Conservation (phyloP, 1,284 basidiomycete genomes). For the Marasmius sp. region DNA sequence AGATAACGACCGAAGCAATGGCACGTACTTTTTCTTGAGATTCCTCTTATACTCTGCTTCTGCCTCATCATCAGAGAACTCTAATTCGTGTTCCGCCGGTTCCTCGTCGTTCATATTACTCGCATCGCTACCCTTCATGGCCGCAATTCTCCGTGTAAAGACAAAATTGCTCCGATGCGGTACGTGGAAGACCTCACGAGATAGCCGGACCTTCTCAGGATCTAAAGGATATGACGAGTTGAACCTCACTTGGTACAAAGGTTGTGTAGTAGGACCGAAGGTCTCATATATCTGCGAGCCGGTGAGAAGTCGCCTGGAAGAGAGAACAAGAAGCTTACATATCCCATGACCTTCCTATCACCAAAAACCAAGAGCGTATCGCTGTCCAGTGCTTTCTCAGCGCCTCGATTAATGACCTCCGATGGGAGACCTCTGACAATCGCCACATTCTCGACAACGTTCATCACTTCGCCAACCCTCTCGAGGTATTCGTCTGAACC, state of each 20-base stretch:
- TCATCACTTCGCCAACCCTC: slow-evolving; percentile 74
- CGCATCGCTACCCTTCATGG: slow-evolving; percentile 83
- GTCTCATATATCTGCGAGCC: slow-evolving; percentile 77
- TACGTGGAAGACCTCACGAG: slow-evolving; percentile 73
- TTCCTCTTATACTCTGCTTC: slow-evolving; percentile 69
- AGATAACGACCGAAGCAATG: neutral
- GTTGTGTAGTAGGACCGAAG: slow-evolving; percentile 84
- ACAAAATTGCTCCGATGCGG: slow-evolving; percentile 78
- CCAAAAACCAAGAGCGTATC: slow-evolving; percentile 87
- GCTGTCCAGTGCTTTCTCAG: slow-evolving; percentile 69
- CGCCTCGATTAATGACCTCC: slow-evolving; percentile 39
- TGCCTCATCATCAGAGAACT: slow-evolving; percentile 89
- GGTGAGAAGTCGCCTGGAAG: slow-evolving; percentile 3
- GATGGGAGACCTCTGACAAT: slow-evolving; percentile 65
- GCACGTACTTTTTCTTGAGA: slow-evolving; percentile 51
- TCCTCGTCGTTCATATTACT: slow-evolving; percentile 92
- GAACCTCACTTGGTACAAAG: slow-evolving; percentile 82
- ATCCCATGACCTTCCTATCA: slow-evolving; percentile 80
- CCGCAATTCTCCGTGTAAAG: slow-evolving; percentile 66
- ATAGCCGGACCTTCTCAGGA: slow-evolving; percentile 48
- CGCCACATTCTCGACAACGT: slow-evolving; percentile 65
- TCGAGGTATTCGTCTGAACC: slow-evolving; percentile 61
- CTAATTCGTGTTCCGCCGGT: slow-evolving; percentile 79
- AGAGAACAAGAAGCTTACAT: slow-evolving; percentile 49
- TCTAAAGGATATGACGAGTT: slow-evolving; percentile 57